A percentile compares a stretch with the other conserved stretches of the same genome.
Conservation (phyloP, 345 rosid genomes). For the Noccaea bulbosa region DNA sequence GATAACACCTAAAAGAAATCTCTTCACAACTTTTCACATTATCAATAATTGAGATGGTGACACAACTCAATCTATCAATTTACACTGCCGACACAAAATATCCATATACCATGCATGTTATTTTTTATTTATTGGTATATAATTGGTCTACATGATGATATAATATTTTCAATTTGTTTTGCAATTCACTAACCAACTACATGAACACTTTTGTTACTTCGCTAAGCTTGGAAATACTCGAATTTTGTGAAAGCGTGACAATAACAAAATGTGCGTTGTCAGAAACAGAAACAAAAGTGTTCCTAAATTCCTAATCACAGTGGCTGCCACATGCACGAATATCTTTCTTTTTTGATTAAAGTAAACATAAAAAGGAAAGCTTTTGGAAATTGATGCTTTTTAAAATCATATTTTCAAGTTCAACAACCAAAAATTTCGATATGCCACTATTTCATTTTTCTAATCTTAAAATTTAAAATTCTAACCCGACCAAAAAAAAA, state of each 20-base stretch:
- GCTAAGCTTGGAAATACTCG: not conserved
- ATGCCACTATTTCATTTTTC: not conserved
- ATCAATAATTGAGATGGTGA: conserved; percentile 42
- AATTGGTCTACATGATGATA: too few species aligned
- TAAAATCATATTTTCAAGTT: not conserved
- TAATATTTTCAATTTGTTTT: not conserved
- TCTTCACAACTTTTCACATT: conserved; percentile 6
- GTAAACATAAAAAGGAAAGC: not conserved
- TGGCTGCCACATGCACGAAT: conserved; percentile 39
- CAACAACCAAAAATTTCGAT: not conserved
- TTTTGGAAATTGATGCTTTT: conserved; percentile 7
- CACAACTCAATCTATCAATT: conserved; percentile 25
- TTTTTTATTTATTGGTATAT: not conserved
- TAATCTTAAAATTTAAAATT: not conserved
- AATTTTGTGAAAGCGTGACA: conserved; percentile 9
- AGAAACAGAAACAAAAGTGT: conserved; percentile 11
- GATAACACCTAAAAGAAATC: conserved; percentile 12
- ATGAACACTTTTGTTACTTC: conserved; percentile 4
- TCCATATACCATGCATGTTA: conserved; percentile 9
- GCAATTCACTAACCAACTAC: not conserved
- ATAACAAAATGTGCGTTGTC: conserved; percentile 29
- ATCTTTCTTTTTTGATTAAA: conserved; percentile 16
- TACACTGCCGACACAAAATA: conserved; percentile 42
- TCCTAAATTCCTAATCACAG: conserved; percentile 1
- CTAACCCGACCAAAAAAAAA: not conserved